These are phyloP conservation scores for Strigomonas culicis DNA, from an alignment of 208 protist genomes.

Conservation along the genomic window DNA sequence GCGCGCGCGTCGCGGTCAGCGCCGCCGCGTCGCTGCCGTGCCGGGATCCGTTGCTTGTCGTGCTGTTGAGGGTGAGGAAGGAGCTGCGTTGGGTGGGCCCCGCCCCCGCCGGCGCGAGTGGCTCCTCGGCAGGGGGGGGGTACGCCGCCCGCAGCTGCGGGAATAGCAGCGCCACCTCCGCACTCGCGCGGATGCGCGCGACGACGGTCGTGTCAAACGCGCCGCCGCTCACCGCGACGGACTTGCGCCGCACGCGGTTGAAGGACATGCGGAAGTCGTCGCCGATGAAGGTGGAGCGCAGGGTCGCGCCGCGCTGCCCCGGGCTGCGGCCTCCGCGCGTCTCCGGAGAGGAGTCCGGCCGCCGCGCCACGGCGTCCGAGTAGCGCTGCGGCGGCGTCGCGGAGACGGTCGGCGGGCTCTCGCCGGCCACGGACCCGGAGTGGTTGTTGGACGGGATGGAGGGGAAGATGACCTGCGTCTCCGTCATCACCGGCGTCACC, in stretches of 20 bases:
- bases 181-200: not conserved
- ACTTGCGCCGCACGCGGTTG: constrained; percentile 4
- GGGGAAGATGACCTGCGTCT: not conserved
- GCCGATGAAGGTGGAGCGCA: not conserved
- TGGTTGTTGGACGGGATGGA: not conserved
- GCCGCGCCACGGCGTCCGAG: not conserved
- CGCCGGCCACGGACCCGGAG: not conserved
- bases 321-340: not conserved
- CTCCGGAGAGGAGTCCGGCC: not conserved
- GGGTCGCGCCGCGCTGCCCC: not conserved
- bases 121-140: not conserved
- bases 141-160: not conserved
- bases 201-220: not conserved
- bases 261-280: not conserved
- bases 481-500: not conserved
- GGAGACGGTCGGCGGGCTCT: not conserved
- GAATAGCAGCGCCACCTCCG: not conserved
- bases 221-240: not conserved
- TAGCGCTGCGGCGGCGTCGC: not conserved
- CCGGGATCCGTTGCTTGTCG: not conserved
- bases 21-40: not conserved
- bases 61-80: not conserved
- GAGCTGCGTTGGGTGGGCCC: not conserved
- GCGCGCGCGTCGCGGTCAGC: not conserved
- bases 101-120: not conserved